Conservation (phyloP, 2,329 filamentous ascomycete genomes). For the Macrophomina phaseolina region DNA sequence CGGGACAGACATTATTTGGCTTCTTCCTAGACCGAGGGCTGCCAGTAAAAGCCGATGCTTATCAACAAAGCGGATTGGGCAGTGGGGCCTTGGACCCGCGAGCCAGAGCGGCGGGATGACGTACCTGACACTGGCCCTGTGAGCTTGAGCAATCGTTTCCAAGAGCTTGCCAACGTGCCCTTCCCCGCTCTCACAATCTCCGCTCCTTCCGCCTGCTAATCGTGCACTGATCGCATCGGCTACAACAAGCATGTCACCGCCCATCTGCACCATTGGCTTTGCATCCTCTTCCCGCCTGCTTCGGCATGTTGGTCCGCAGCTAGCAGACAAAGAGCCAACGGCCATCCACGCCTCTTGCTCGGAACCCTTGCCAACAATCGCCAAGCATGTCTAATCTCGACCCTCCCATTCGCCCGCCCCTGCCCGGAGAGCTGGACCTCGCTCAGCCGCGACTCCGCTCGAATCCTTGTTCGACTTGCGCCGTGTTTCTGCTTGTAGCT, state of each 20-base stretch:
- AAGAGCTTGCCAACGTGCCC: slow-evolving; percentile 6
- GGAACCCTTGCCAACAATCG: not conserved
- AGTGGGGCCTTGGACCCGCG: not conserved
- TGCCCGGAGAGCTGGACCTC: not conserved
- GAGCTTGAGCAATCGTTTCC: slow-evolving; percentile 17
- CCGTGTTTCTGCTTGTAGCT: slow-evolving; percentile 13
- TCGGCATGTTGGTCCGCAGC: not conserved
- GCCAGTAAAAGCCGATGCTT: not conserved
- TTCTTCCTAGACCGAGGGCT: no score
- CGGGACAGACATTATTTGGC: no score
- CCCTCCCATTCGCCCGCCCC: slow-evolving; percentile 8
- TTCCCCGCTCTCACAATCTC: not conserved
- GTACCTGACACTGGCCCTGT: slow-evolving; percentile 12
- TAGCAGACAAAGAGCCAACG: not conserved
- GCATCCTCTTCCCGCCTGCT: not conserved
- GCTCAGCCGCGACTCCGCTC: not conserved
- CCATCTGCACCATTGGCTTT: not conserved
- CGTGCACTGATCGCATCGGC: not conserved
- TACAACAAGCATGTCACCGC: not conserved
- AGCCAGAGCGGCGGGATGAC: slow-evolving; percentile 7
- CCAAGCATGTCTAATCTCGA: slow-evolving; percentile 18
- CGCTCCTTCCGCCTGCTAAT: not conserved
- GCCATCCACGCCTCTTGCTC: not conserved
- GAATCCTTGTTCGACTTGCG: slow-evolving; percentile 5
- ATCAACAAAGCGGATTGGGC: not conserved